Conservation (phyloP, 768 basidiomycete genomes). For the Tylopilus sp. region DNA sequence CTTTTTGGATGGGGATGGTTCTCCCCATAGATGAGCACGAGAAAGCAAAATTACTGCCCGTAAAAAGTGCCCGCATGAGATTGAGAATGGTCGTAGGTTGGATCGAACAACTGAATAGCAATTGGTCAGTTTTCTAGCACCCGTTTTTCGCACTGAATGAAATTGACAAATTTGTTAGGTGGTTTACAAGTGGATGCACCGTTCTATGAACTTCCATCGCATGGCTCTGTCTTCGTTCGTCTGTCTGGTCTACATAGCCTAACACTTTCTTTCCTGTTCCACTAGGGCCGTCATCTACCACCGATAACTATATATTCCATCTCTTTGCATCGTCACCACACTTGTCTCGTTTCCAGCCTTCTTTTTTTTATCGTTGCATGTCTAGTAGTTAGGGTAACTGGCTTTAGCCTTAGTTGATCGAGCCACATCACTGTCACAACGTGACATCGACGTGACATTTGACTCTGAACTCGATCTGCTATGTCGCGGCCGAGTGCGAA, state of each 20-base stretch:
- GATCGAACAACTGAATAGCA: constrained; percentile 76
- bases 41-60: constrained; percentile 82
- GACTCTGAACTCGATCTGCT: neutral
- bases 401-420: too few relatives aligned
- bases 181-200: constrained; percentile 71
- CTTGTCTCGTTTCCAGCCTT: neutral
- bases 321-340: constrained; percentile 13
- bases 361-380: neutral
- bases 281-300: constrained; percentile 7
- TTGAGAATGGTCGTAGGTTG: constrained; percentile 87
- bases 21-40: constrained; percentile 90
- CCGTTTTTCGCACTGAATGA: constrained; percentile 16
- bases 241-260: constrained; percentile 13
- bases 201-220: constrained; percentile 38
- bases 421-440: neutral
- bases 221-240: neutral
- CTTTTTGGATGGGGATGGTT: constrained; percentile 88
- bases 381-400: neutral
- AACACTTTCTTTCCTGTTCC: constrained; percentile 3
- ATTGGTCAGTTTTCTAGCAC: constrained; percentile 42
- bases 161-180: constrained; percentile 44
- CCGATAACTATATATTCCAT: constrained; percentile 18
- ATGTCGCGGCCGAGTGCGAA: constrained; percentile 18
- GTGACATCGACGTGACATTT: constrained; percentile 15
- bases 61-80: constrained; percentile 73